phyloP scores from a whole-genome alignment of 805 yeast genomes.

The Candida alai region DNA sequence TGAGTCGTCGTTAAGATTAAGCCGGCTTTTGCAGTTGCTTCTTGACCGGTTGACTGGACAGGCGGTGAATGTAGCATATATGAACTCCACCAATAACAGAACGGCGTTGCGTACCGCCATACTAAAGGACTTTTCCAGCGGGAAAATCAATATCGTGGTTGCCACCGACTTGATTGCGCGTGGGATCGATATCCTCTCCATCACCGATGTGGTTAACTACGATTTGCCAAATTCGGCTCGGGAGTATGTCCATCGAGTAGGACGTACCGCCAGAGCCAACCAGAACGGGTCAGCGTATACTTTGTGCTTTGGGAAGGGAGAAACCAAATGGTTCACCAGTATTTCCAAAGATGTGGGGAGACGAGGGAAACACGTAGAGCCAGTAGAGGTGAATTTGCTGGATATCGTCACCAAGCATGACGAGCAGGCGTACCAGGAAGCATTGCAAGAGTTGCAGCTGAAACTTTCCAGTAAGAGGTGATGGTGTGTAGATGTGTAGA shows the following conservation, averaged over 20 bases:
- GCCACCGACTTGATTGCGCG: constrained; percentile 95
- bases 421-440: constrained; percentile 20
- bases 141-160: constrained; percentile 51
- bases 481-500: too few species aligned
- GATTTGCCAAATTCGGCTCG: constrained; percentile 85
- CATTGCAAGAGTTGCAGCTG: constrained; percentile 26
- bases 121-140: constrained; percentile 55
- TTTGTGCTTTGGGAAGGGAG: constrained; percentile 74
- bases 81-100: constrained; percentile 57
- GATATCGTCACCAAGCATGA: constrained; percentile 21
- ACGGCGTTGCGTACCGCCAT: constrained; percentile 48
- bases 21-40: constrained; percentile 53
- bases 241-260: constrained; percentile 94
- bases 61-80: constrained; percentile 31
- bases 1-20: constrained; percentile 80
- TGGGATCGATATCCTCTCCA: constrained; percentile 77
- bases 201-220: constrained; percentile 79
- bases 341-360: constrained; percentile 49
- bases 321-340: constrained; percentile 57
- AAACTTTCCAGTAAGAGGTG: too few species aligned
- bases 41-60: constrained; percentile 17
- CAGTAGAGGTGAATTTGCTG: constrained; percentile 18
- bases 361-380: constrained; percentile 16
- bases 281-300: constrained; percentile 71
- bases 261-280: constrained; percentile 96